Conservation (phyloP, 164 flowering plant species). For the Tetrastigma voinierianum region DNA sequence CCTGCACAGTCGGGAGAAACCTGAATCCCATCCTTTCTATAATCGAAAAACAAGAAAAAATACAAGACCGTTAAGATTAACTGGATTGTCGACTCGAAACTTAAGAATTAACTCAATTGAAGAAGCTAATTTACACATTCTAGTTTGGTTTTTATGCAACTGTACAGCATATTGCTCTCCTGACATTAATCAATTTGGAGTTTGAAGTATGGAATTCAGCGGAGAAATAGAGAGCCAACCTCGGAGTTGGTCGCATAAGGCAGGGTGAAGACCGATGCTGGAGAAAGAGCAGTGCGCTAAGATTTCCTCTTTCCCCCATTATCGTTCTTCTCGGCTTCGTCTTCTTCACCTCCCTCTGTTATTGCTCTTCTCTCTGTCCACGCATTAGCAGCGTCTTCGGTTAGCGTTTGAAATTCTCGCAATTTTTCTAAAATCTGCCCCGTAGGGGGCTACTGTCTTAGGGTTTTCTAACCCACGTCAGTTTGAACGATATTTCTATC, state of each 20-base stretch:
- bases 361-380: not conserved
- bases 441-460: too few relatives aligned
- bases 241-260: constrained; percentile 73
- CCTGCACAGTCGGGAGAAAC: constrained; percentile 89
- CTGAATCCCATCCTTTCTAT: constrained; percentile 78
- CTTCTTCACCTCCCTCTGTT: constrained; percentile 6
- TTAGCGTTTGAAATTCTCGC: not conserved
- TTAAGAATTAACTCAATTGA: not conserved
- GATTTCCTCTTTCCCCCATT: constrained; percentile 19
- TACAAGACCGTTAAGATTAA: too few relatives aligned
- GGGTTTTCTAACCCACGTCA: too few relatives aligned
- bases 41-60: not conserved
- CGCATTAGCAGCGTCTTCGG: not conserved
- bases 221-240: constrained; percentile 31
- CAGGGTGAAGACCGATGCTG: constrained; percentile 70
- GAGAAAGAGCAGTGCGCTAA: constrained; percentile 78
- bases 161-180: too few relatives aligned
- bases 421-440: too few relatives aligned
- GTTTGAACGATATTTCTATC: too few relatives aligned
- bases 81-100: not conserved
- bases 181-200: too few relatives aligned
- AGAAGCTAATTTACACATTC: too few relatives aligned
- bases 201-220: not conserved
- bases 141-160: too few relatives aligned
- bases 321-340: constrained; percentile 9